phyloP scores from a whole-genome alignment of 208 protist genomes.

The Leishmania gerbilli region DNA sequence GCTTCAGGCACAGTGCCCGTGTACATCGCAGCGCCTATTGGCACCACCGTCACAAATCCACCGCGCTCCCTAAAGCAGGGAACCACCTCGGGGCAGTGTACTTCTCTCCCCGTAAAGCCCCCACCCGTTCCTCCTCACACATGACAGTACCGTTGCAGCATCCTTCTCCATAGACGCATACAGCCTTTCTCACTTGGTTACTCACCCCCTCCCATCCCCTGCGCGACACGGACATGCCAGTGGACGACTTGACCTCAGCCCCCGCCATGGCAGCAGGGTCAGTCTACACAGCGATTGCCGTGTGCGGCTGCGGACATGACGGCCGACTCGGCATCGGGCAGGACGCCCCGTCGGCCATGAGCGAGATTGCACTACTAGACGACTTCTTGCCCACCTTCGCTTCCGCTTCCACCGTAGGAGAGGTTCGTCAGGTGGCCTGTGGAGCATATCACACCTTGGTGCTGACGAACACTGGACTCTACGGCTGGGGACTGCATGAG shows the following conservation, averaged over 20 bases:
- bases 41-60: background rate
- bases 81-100: background rate
- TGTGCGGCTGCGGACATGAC: conserved; percentile 79
- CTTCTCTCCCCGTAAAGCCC: background rate
- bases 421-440: conserved; percentile 46
- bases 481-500: conserved; percentile 80
- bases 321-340: conserved; percentile 73
- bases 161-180: background rate
- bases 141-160: background rate
- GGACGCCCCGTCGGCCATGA: conserved; percentile 12
- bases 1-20: background rate
- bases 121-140: background rate
- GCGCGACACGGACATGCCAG: background rate
- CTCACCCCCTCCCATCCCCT: background rate
- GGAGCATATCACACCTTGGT: conserved; percentile 88
- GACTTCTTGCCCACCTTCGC: conserved; percentile 24
- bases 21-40: background rate
- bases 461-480: conserved; percentile 66
- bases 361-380: conserved; percentile 26
- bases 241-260: background rate
- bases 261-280: background rate
- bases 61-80: background rate
- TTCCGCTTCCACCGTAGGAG: background rate
- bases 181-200: background rate
- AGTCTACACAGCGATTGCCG: conserved; percentile 42